A percentile compares a stretch with the other conserved stretches of the same genome.
Evolutionary conservation across 208 protist genomes (phyloP).

Genomic region (Leishmania martiniquensis): DNA sequence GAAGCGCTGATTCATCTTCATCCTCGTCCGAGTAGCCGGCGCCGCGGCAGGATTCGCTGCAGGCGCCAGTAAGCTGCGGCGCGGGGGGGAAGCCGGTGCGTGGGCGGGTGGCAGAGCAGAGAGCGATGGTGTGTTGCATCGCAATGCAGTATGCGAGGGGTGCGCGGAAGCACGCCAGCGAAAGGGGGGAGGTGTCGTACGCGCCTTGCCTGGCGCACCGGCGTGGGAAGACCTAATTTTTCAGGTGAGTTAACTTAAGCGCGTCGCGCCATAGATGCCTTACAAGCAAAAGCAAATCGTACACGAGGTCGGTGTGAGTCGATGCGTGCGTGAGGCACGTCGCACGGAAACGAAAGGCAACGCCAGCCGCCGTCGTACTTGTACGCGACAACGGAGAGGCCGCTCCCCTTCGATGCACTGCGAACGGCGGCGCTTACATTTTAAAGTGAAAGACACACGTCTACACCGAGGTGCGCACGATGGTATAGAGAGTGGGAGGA

Average conservation of each 20-base stretch:
- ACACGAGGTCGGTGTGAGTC: background rate
- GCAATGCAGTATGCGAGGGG: background rate
- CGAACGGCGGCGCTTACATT: background rate
- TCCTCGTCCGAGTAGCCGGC: background rate
- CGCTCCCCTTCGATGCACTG: background rate
- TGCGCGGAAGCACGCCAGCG: background rate
- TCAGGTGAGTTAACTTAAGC: background rate
- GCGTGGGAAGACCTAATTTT: too few relatives aligned
- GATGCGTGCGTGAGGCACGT: background rate
- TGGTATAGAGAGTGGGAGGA: too few relatives aligned
- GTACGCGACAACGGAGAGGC: background rate
- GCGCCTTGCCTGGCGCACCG: background rate
- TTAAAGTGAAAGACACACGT: background rate
- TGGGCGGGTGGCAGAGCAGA: background rate
- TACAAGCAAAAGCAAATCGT: background rate
- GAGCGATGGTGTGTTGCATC: background rate
- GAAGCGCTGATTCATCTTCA: conserved; percentile 4
- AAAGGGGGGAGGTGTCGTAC: background rate
- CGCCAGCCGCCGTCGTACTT: background rate
- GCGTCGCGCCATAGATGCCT: background rate
- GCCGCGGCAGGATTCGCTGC: background rate
- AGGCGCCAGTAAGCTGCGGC: background rate
- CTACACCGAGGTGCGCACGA: background rate
- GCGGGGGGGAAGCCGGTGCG: background rate
- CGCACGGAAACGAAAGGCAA: background rate